phyloP scores from a whole-genome alignment of 768 basidiomycete genomes.

The Dentipellis sp. region DNA sequence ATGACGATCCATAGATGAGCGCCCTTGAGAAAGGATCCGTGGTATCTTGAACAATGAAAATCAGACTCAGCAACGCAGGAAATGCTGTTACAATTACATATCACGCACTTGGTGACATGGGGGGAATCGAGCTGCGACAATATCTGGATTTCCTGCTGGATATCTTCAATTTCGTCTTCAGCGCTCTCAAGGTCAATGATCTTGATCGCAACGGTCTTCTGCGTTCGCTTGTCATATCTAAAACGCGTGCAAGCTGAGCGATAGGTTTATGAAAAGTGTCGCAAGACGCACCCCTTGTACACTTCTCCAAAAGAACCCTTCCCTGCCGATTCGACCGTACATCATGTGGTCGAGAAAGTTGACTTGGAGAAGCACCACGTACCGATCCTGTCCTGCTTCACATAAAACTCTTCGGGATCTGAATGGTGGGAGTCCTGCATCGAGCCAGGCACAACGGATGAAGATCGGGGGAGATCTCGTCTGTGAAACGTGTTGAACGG shows the following conservation, averaged over 20 bases:
- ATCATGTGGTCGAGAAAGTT: constrained; percentile 2
- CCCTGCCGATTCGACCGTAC: constrained; percentile 37
- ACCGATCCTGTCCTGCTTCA: constrained; percentile 97
- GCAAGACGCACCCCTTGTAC: constrained; percentile 77
- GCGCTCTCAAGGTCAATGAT: constrained; percentile 99
- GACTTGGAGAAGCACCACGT: constrained; percentile 17
- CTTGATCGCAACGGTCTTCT: constrained; percentile 98
- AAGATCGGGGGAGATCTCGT: background rate
- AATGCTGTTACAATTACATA: constrained; percentile 13
- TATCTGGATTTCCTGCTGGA: constrained; percentile 98
- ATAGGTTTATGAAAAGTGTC: background rate
- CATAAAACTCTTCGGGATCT: constrained; percentile 96
- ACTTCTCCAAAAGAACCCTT: constrained; percentile 99
- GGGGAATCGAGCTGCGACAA: constrained; percentile 93
- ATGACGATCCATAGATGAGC: constrained; percentile 98
- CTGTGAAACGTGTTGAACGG: background rate
- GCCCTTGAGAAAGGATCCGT: constrained; percentile 93
- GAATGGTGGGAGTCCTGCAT: constrained; percentile 56
- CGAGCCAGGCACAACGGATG: background rate
- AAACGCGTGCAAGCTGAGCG: too few species aligned
- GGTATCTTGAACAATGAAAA: constrained; percentile 49
- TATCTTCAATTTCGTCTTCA: constrained; percentile 99
- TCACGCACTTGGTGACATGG: constrained; percentile 85
- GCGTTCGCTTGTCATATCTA: constrained; percentile 92
- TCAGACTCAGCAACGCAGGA: constrained; percentile 1